These are phyloP conservation scores for Lodderomyces margitis DNA, from an alignment of 1,139 yeast genomes.

Conservation along the genomic window DNA sequence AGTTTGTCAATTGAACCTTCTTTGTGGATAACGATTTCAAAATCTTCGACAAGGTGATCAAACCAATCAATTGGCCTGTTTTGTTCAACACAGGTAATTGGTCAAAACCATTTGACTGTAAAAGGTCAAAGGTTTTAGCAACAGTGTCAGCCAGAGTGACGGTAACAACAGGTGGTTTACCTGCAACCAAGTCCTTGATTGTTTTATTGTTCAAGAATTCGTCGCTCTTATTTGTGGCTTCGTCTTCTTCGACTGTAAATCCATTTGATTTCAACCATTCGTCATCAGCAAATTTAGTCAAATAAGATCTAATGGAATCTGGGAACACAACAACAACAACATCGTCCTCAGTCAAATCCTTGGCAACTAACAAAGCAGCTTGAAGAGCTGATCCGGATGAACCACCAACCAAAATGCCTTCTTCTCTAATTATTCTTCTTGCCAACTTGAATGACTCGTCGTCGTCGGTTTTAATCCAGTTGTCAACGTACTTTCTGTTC, in stretches of 20 bases:
- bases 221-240: constrained; percentile 49
- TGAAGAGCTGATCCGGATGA: constrained; percentile 84
- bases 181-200: constrained; percentile 62
- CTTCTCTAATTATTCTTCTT: constrained; percentile 79
- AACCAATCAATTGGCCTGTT: constrained; percentile 65
- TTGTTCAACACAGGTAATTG: constrained; percentile 75
- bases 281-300: constrained; percentile 86
- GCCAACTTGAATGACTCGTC: constrained; percentile 78
- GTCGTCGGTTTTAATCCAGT: constrained; percentile 87
- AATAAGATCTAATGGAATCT: constrained; percentile 82
- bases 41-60: constrained; percentile 74
- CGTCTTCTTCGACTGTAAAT: constrained; percentile 49
- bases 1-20: constrained; percentile 56
- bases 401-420: constrained; percentile 87
- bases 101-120: constrained; percentile 79
- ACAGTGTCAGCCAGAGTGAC: constrained; percentile 64
- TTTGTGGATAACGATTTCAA: constrained; percentile 67
- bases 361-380: constrained; percentile 72
- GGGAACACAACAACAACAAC: constrained; percentile 82
- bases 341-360: constrained; percentile 71
- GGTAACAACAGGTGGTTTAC: constrained; percentile 77
- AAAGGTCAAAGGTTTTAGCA: constrained; percentile 64
- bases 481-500: constrained; percentile 63
- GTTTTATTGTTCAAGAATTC: constrained; percentile 49
- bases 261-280: constrained; percentile 89